A percentile compares a stretch with the other conserved stretches of the same genome.
These are phyloP conservation scores for Epichloe sylvatica DNA, from an alignment of 2,329 filamentous ascomycete species.

Conservation along the genomic window DNA sequence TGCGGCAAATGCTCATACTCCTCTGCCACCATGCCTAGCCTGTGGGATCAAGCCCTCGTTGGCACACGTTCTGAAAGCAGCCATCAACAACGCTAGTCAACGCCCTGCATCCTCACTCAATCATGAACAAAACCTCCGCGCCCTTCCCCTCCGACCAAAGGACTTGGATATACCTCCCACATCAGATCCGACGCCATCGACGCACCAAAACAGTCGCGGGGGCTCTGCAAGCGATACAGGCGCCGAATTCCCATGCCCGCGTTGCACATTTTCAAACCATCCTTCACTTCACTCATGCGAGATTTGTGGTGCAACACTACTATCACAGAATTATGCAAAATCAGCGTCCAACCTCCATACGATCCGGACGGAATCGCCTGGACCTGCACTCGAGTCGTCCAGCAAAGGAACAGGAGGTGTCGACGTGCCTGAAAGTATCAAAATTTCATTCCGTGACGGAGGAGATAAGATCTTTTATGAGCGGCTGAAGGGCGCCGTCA, in stretches of 20 bases:
- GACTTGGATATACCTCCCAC: background rate
- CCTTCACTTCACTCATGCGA: conserved; percentile 76
- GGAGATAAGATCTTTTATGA: conserved; percentile 87
- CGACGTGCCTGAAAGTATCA: conserved; percentile 62
- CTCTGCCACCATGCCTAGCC: conserved; percentile 72
- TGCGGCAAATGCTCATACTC: conserved; percentile 64
- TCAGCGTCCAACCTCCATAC: conserved; percentile 22
- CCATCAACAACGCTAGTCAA: conserved; percentile 60
- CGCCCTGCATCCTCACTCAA: conserved; percentile 18
- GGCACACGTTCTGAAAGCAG: conserved; percentile 70
- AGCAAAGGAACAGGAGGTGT: conserved; percentile 19
- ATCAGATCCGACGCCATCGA: background rate
- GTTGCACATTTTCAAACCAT: conserved; percentile 91
- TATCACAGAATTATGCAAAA: conserved; percentile 33
- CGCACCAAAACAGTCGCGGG: background rate
- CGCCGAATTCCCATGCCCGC: conserved; percentile 52
- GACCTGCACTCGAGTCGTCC: conserved; percentile 42
- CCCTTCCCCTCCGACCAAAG: background rate
- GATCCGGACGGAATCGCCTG: conserved; percentile 59
- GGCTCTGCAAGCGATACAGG: conserved; percentile 6
- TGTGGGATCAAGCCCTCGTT: conserved; percentile 89
- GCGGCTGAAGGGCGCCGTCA: conserved; percentile 70
- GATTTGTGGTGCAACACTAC: conserved; percentile 70
- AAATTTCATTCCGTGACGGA: conserved; percentile 79
- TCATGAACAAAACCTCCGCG: background rate